These are phyloP conservation scores for Starmerella bombicola DNA, from an alignment of 805 yeast species.

Conservation along the genomic window DNA sequence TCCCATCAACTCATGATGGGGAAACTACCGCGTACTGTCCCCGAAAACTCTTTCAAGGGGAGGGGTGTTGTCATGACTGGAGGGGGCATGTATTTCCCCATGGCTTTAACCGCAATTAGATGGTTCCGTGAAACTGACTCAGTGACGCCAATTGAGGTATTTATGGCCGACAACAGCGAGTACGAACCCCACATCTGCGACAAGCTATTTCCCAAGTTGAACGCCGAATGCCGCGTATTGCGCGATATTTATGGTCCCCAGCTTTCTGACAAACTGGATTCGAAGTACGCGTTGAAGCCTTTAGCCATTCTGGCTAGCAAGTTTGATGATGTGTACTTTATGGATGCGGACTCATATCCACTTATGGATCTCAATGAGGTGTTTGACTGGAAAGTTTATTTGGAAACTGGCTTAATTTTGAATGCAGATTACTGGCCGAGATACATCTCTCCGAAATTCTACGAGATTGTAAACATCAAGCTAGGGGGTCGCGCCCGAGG, in stretches of 20 bases:
- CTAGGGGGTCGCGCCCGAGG: conserved; percentile 33
- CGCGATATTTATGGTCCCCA: conserved; percentile 47
- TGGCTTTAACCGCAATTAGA: conserved; percentile 51
- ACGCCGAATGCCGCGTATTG: conserved; percentile 57
- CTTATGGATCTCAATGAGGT: conserved; percentile 49
- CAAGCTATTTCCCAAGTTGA: conserved; percentile 44
- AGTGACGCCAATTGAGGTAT: conserved; percentile 69
- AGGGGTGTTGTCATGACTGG: conserved; percentile 60
- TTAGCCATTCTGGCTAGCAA: conserved; percentile 60
- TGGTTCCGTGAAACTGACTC: conserved; percentile 50
- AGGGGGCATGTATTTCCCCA: conserved; percentile 67
- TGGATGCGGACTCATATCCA: conserved; percentile 71
- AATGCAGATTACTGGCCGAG: conserved; percentile 92
- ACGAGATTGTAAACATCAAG: conserved; percentile 50
- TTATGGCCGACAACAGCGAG: conserved; percentile 58
- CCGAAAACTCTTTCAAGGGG: conserved; percentile 25
- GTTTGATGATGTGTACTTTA: conserved; percentile 55
- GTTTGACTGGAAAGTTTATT: conserved; percentile 47
- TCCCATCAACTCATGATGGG: conserved; percentile 14
- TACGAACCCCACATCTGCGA: conserved; percentile 64
- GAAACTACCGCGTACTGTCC: conserved; percentile 10
- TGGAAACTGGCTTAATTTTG: conserved; percentile 38
- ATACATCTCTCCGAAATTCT: conserved; percentile 61
- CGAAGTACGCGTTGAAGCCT: conserved; percentile 56
- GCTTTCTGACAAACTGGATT: conserved; percentile 37